Evolutionary conservation across 1,284 basidiomycete species (phyloP).

Genomic region (Fomitiporia mediterranea): DNA sequence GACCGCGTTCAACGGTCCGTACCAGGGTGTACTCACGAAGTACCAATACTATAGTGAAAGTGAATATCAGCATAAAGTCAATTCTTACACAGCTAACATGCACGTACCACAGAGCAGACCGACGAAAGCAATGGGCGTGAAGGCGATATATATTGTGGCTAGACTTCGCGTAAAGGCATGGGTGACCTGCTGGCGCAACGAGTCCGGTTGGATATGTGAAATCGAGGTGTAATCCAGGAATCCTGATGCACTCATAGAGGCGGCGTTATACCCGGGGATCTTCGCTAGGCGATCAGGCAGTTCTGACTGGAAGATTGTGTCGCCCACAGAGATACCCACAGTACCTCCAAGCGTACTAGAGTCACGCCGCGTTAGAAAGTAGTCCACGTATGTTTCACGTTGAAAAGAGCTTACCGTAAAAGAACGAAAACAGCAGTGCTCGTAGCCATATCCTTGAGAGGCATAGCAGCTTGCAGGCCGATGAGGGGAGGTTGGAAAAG

Average conservation of each 20-base stretch:
- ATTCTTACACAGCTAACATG: no score
- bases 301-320: conserved; percentile 13
- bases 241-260: conserved; percentile 3
- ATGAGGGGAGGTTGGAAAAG: conserved; percentile 33
- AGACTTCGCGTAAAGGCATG: conserved; percentile 16
- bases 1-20: conserved; percentile 12
- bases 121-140: conserved; percentile 9
- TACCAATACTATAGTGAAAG: conserved; percentile 1
- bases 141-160: conserved; percentile 16
- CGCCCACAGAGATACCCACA: conserved; percentile 9
- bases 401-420: conserved; percentile 30
- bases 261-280: conserved; percentile 13
- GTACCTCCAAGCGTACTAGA: conserved; percentile 12
- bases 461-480: conserved; percentile 41
- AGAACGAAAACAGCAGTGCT: conserved; percentile 34
- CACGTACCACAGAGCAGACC: conserved; percentile 6
- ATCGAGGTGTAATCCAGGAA: conserved; percentile 21
- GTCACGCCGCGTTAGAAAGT: no score
- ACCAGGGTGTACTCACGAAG: conserved; percentile 18
- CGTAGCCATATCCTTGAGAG: conserved; percentile 40
- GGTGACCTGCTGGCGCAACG: conserved; percentile 13
- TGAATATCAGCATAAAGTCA: no score
- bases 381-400: no score
- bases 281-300: background rate
- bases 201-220: conserved; percentile 19